Percentiles rank a stretch among this genome's conserved stretches.
Evolutionary conservation across 2,329 filamentous ascomycete species (phyloP).

Genomic region (Diaporthe longicolla): DNA sequence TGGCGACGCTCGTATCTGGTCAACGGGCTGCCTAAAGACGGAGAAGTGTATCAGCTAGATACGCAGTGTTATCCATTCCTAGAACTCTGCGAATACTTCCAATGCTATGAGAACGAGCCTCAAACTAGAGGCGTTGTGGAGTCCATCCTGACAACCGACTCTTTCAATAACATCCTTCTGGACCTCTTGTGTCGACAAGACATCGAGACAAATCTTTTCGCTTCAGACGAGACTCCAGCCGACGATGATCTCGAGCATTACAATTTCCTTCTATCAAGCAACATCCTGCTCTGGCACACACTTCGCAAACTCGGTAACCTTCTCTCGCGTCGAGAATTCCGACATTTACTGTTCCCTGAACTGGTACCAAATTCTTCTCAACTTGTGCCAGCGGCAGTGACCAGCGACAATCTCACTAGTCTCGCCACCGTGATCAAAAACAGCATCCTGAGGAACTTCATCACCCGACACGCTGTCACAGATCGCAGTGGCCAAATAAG

Average conservation of each 20-base stretch:
- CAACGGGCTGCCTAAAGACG: slow-evolving; percentile 45
- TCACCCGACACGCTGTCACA: not conserved
- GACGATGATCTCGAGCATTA: slow-evolving; percentile 43
- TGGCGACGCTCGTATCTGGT: slow-evolving; percentile 46
- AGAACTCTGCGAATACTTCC: slow-evolving; percentile 45
- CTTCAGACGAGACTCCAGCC: slow-evolving; percentile 44
- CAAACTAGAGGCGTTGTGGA: slow-evolving; percentile 7
- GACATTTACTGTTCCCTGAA: no score
- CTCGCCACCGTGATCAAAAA: not conserved
- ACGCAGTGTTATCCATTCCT: slow-evolving; percentile 46
- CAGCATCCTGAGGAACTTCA: not conserved
- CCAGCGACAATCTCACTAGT: not conserved
- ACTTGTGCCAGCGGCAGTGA: not conserved
- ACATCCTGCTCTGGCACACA: slow-evolving; percentile 45
- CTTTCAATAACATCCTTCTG: slow-evolving; percentile 36
- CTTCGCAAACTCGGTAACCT: slow-evolving; percentile 30
- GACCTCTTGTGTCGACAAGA: slow-evolving; percentile 39
- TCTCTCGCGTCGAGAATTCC: not conserved
- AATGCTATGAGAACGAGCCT: slow-evolving; percentile 28
- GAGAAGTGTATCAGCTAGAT: slow-evolving; percentile 44
- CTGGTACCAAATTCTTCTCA: no score
- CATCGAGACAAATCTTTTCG: slow-evolving; percentile 34
- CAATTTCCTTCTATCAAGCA: slow-evolving; percentile 44
- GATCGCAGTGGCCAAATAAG: not conserved
- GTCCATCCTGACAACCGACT: slow-evolving; percentile 28